Base-by-base conservation (phyloP, 2,329 filamentous ascomycete species). In the Aureobasidium sp. region DNA sequence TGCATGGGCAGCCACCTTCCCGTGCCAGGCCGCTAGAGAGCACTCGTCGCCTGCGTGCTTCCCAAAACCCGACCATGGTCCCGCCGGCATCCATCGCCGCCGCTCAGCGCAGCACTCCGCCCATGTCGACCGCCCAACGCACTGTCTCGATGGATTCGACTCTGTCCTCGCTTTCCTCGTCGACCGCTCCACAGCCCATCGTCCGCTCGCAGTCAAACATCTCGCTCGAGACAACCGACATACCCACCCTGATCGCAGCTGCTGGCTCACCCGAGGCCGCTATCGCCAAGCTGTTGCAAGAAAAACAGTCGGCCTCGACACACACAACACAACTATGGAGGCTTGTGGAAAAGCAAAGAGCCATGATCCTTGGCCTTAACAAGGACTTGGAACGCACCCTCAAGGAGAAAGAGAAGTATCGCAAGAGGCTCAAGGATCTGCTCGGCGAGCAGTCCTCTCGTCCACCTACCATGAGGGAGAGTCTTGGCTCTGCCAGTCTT, bases 321-420 rank as follows among this genome's bases (percentile, higher is more conserved):
- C 94, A 97, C 71, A 97, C 97, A 72, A 81, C 87, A 20, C 93
- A 99, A 73, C 78, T 99, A 69, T 99, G 94, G 94, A 87, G 91
- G 56, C 78, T 99, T 51, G 91, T 99, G 55, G 93, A 97, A 74
- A 97, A 99, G 78, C 94, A 99, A 75, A 84, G 93, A 65, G 86
- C 91, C 17, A 92, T 99, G 86, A 91, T 99, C 61, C 76, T 96
- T 22, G 93, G 92, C 8, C 80, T 99, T 65, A 97, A 97, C 71
- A 96, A 94, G 74, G 94, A 99, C 72, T 79, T 99, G 14, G 93
- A 97, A 74, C 85, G 90, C 58, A 87, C 92, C 1, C 75, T 96
- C 66, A 96, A 96, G 72, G 94, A 97, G 68, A 97, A 97, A 75
- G 93, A 97, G 67, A 88, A 88, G 68, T 97, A 97, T 72, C 86